phyloP scores from a whole-genome alignment of 352 stramenopile genomes.

The Globisporangium mamillatum region DNA sequence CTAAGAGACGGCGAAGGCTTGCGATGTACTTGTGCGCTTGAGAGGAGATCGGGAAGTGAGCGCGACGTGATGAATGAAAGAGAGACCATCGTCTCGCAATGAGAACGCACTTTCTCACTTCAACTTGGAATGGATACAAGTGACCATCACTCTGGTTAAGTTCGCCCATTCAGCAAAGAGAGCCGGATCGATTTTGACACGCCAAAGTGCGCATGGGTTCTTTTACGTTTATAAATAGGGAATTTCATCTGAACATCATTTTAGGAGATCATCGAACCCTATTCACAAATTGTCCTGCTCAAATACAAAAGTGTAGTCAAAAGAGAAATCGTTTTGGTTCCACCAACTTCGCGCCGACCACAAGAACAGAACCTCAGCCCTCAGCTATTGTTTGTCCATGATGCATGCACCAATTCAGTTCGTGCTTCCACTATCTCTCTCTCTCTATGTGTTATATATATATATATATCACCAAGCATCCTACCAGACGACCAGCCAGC shows the following conservation, averaged over 20 bases:
- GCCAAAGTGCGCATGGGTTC: not conserved
- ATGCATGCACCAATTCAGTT: too few relatives aligned
- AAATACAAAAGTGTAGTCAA: not conserved
- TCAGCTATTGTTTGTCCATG: too few relatives aligned
- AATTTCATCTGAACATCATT: too few relatives aligned
- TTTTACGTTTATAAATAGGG: too few relatives aligned
- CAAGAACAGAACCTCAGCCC: not conserved
- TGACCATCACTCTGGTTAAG: constrained; percentile 5
- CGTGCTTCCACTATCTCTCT: not conserved
- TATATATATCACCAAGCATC: not conserved
- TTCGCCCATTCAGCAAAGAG: not conserved
- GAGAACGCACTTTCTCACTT: constrained; percentile 9
- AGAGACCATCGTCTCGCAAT: not conserved
- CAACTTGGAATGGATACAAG: constrained; percentile 7
- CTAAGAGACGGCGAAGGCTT: not conserved
- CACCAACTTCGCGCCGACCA: not conserved
- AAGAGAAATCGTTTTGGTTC: not conserved
- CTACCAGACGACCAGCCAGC: not conserved
- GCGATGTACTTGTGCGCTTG: not conserved
- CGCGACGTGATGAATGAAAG: not conserved
- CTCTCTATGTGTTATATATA: not conserved
- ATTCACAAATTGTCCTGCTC: not conserved
- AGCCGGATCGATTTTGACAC: not conserved
- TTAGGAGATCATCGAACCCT: too few relatives aligned
- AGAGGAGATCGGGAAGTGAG: constrained; percentile 10